Evolutionary conservation across 2,329 filamentous ascomycete genomes (phyloP).

Genomic region (Fusarium begoniae): DNA sequence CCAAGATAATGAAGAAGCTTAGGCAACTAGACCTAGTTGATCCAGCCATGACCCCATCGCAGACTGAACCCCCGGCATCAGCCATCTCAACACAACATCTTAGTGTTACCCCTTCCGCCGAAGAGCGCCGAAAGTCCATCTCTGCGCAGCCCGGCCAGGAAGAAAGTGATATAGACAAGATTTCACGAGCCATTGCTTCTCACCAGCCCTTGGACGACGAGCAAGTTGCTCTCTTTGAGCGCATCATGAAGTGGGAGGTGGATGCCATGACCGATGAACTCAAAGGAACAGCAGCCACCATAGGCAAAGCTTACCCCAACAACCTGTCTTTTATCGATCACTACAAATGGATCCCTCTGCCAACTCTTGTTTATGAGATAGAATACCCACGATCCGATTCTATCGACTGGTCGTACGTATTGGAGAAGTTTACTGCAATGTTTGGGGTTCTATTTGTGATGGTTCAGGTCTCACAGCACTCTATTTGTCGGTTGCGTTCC

Average conservation of each 20-base stretch:
- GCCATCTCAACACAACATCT: constrained; percentile 59
- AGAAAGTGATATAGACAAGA: constrained; percentile 64
- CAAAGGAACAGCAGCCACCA: constrained; percentile 65
- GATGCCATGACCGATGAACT: constrained; percentile 71
- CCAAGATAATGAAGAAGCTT: constrained; percentile 57
- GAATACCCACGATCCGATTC: constrained; percentile 75
- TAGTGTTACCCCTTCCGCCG: constrained; percentile 51
- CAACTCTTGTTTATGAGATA: constrained; percentile 81
- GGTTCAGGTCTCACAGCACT: constrained; percentile 80
- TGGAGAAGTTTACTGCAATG: constrained; percentile 75
- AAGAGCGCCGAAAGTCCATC: constrained; percentile 55
- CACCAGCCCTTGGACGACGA: constrained; percentile 66
- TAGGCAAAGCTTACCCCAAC: constrained; percentile 67
- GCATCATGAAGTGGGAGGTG: constrained; percentile 74
- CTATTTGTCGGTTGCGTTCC: constrained; percentile 62
- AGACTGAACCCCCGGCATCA: constrained; percentile 52
- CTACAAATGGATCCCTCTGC: constrained; percentile 77
- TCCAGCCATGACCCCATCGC: constrained; percentile 55
- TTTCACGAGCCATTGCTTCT: constrained; percentile 70
- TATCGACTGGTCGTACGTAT: constrained; percentile 79
- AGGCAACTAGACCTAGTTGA: constrained; percentile 65
- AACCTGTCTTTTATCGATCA: constrained; percentile 74
- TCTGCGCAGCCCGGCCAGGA: constrained; percentile 49
- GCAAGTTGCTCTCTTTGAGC: constrained; percentile 70
- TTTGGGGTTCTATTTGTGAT: constrained; percentile 80